These are phyloP conservation scores for Chaetomiaceae sp. DNA, from an alignment of 2,329 filamentous ascomycete genomes.

Conservation along the genomic window DNA sequence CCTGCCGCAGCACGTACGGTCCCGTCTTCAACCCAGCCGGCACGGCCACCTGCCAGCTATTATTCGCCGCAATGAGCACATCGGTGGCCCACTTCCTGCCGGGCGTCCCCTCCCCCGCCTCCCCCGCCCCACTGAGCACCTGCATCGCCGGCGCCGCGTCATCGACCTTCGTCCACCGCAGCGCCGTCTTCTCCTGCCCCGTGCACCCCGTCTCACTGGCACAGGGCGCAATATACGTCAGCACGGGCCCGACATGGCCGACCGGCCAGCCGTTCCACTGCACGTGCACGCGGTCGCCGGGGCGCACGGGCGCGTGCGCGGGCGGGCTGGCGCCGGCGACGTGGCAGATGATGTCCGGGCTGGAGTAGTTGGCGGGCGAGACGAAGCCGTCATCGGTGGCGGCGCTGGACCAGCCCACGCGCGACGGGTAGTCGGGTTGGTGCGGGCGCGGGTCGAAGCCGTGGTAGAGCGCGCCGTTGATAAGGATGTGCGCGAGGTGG, in stretches of 20 bases:
- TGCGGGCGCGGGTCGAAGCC: slow-evolving; percentile 33
- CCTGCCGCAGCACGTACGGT: slow-evolving; percentile 49
- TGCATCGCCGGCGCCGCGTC: slow-evolving; percentile 28
- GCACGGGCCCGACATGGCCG: slow-evolving; percentile 39
- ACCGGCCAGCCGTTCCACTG: slow-evolving; percentile 59
- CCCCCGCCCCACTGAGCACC: slow-evolving; percentile 3
- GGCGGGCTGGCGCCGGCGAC: slow-evolving; percentile 44
- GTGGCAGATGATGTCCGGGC: slow-evolving; percentile 57
- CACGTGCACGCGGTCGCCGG: slow-evolving; percentile 50
- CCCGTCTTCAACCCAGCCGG: slow-evolving; percentile 38
- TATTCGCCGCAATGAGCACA: slow-evolving; percentile 46
- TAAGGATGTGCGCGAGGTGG: slow-evolving; percentile 31
- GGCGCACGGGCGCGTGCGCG: slow-evolving; percentile 47
- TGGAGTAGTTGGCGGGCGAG: slow-evolving; percentile 38
- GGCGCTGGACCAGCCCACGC: slow-evolving; percentile 49
- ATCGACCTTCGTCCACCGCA: slow-evolving; percentile 41
- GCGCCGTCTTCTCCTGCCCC: slow-evolving; percentile 33
- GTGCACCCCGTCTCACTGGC: slow-evolving; percentile 28
- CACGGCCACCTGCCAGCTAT: slow-evolving; percentile 43
- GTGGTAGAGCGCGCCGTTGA: slow-evolving; percentile 40
- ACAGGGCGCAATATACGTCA: slow-evolving; percentile 36
- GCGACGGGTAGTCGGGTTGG: slow-evolving; percentile 17
- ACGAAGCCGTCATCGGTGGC: slow-evolving; percentile 49
- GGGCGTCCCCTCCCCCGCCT: slow-evolving; percentile 13
- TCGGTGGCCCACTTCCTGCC: slow-evolving; percentile 35